Conservation (phyloP, 371 early-diverging fungal genomes). For the Syncephalis plumigaleata region DNA sequence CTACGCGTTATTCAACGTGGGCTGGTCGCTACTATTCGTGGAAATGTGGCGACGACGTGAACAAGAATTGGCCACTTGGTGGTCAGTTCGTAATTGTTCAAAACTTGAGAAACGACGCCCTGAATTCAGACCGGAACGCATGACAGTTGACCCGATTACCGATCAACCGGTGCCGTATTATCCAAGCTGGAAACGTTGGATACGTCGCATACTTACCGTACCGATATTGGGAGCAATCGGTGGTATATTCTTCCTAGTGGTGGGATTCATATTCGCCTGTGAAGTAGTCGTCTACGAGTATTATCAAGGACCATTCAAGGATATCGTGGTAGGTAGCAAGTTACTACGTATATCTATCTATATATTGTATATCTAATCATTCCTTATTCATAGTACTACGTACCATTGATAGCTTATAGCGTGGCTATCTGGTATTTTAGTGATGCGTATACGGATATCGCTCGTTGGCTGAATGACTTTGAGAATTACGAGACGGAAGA, state of each 20-base stretch:
- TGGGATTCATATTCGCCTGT: slow-evolving; percentile 47
- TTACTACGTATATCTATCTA: background rate
- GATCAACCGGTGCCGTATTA: slow-evolving; percentile 53
- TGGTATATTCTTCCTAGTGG: slow-evolving; percentile 32
- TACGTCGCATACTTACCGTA: slow-evolving; percentile 30
- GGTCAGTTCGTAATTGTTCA: slow-evolving; percentile 56
- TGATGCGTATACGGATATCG: slow-evolving; percentile 39
- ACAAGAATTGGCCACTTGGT: slow-evolving; percentile 42
- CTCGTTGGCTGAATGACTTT: slow-evolving; percentile 43
- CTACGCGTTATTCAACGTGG: slow-evolving; percentile 40
- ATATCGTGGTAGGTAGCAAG: background rate
- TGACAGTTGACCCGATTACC: slow-evolving; percentile 42
- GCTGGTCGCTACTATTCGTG: slow-evolving; percentile 56
- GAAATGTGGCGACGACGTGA: slow-evolving; percentile 69
- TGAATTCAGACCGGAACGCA: slow-evolving; percentile 41
- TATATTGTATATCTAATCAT: background rate
- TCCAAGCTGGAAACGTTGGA: slow-evolving; percentile 47
- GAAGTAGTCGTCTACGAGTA: slow-evolving; percentile 65
- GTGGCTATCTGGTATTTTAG: slow-evolving; percentile 55
- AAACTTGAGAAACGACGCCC: slow-evolving; percentile 41
- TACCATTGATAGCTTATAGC: slow-evolving; percentile 57
- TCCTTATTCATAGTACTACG: slow-evolving; percentile 27
- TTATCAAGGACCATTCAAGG: slow-evolving; percentile 61
- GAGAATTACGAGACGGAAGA: slow-evolving; percentile 70
- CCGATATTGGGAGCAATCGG: slow-evolving; percentile 47